A percentile compares a stretch with the other conserved stretches of the same genome.
phyloP scores from a whole-genome alignment of 2,329 filamentous ascomycete species.

The Fusarium duplospermum region DNA sequence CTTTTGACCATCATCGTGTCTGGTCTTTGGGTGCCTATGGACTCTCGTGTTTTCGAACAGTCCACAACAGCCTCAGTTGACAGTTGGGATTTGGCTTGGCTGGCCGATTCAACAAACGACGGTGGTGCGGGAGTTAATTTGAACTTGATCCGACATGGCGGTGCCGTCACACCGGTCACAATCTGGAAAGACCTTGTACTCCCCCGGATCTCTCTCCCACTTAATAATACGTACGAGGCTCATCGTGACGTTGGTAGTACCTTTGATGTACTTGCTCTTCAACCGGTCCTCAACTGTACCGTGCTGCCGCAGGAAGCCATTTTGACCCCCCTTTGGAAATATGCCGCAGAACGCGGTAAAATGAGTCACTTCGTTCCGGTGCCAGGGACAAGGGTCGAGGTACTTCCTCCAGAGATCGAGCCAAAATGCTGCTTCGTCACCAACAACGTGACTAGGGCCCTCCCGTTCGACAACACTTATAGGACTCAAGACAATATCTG shows the following conservation, averaged over 20 bases:
- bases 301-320: not conserved
- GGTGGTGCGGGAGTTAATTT: not conserved
- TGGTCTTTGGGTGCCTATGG: not conserved
- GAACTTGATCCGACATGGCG: not conserved
- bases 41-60: not conserved
- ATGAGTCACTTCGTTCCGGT: not conserved
- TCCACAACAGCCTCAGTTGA: not conserved
- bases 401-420: not conserved
- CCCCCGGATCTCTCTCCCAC: not conserved
- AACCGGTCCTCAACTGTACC: not conserved
- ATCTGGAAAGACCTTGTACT: not conserved
- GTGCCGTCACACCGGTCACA: not conserved
- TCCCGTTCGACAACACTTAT: not conserved
- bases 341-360: not conserved
- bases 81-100: not conserved
- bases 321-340: not conserved
- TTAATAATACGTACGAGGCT: not conserved
- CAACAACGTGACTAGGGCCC: not conserved
- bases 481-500: too few relatives aligned
- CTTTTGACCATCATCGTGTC: constrained; percentile 5
- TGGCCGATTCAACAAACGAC: not conserved
- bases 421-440: not conserved
- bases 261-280: not conserved
- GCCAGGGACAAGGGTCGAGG: not conserved
- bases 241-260: not conserved